Evolutionary conservation across 192 early-diverging fungal species (phyloP), one percentile per base, ranked within the genome.

Genomic region (Fimicolochytrium jonesii): DNA sequence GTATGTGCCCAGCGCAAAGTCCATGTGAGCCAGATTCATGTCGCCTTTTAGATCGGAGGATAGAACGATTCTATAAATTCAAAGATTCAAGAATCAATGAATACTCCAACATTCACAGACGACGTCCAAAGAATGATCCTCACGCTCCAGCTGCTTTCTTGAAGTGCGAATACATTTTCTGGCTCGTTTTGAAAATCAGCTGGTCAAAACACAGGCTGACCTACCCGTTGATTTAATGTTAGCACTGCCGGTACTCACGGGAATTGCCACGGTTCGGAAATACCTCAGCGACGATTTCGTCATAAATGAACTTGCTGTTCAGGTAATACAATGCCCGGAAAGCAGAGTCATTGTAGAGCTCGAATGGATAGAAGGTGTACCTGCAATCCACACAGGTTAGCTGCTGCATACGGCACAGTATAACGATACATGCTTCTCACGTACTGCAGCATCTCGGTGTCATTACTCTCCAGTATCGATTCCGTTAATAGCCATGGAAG

Each of bases 241-340:
- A 30, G n/a, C 30, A 10, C 3, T n/a, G n/a, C n/a, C n/a, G n/a
- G n/a, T n/a, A n/a, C n/a, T n/a, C n/a, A n/a, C n/a, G n/a, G n/a
- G n/a, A n/a, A n/a, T n/a, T n/a, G 48, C 28, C 4, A 4, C 48
- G 30, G 30, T 11, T 28, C 48, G 4, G 48, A 26, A 23, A 7
- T 39, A 80, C 79, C 59, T 83, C 81, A 11, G 81, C 77, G n/a
- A 52, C 71, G 23, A 83, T 66, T 50, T 83, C 81, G 53, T 82
- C 71, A 48, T 82, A 80, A n/a, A 83, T 70, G 55, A 72, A 75
- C 55, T 62, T 30, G 44, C 66, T 64, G 52, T 72, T 76, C 10
- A 83, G 34, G 6, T 60, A 26, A 33, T 74, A 37, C 26, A 83
- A 55, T 0, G 77, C 44, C 22, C 69, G 51, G 32, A 34, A 41